Conservation (phyloP, 148 eudicot species). For the Rhododendron ferrugineum region DNA sequence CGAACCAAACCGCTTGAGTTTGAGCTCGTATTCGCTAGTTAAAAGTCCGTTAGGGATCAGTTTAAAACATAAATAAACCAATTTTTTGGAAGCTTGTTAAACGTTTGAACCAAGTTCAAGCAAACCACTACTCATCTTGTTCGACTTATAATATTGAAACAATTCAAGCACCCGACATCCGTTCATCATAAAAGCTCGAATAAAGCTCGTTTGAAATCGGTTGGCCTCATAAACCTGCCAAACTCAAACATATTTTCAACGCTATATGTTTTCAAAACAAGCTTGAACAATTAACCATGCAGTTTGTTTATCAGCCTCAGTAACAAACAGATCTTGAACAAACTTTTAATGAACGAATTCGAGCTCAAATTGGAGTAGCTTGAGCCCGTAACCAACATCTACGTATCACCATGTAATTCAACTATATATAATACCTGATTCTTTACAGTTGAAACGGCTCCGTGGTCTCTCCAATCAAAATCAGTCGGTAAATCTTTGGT, state of each 20-base stretch:
- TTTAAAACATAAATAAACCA: too few relatives aligned
- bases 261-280: neutral
- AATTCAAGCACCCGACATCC: neutral
- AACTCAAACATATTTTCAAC: neutral
- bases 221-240: neutral
- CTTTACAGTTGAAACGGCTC: constrained; percentile 57
- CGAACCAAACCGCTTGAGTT: too few relatives aligned
- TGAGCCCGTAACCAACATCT: neutral
- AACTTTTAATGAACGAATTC: neutral
- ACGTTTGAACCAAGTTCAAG: neutral
- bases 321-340: neutral
- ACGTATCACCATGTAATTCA: neutral
- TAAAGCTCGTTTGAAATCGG: neutral
- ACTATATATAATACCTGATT: constrained; percentile 36
- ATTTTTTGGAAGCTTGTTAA: neutral
- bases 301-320: neutral
- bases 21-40: neutral
- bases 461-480: constrained; percentile 61
- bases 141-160: too few relatives aligned
- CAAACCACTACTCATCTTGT: neutral
- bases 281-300: neutral
- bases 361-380: neutral
- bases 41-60: neutral
- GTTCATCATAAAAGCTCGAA: neutral
- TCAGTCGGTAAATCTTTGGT: constrained; percentile 38